Percentiles rank a stretch among this genome's conserved stretches.
phyloP scores from a whole-genome alignment of 805 yeast genomes.

The Candida vaughaniae region DNA sequence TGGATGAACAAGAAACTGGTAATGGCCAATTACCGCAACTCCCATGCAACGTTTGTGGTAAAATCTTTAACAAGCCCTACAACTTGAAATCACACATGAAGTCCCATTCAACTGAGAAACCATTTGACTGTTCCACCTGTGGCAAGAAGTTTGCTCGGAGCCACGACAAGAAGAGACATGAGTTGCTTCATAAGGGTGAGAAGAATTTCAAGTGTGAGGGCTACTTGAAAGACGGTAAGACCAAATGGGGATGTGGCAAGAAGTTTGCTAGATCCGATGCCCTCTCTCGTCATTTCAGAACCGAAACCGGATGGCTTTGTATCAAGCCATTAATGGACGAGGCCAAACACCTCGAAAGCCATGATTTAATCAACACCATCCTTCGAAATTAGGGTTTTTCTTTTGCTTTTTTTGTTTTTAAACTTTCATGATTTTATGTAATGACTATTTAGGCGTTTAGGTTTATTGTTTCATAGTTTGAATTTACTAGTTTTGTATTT shows the following conservation, averaged over 20 bases:
- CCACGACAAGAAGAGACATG: slow-evolving; percentile 77
- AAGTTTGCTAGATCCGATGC: slow-evolving; percentile 79
- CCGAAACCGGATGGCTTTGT: slow-evolving; percentile 73
- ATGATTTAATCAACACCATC: slow-evolving; percentile 11
- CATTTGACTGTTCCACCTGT: slow-evolving; percentile 64
- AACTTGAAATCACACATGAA: slow-evolving; percentile 51
- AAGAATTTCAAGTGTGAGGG: slow-evolving; percentile 72
- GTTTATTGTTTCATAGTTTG: too few species aligned
- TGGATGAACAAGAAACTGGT: not conserved
- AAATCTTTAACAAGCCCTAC: slow-evolving; percentile 48
- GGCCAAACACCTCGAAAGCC: slow-evolving; percentile 35
- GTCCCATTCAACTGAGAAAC: slow-evolving; percentile 64
- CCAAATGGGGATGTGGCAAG: slow-evolving; percentile 75
- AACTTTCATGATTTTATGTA: not conserved
- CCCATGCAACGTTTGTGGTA: slow-evolving; percentile 45
- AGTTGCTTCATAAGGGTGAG: slow-evolving; percentile 69
- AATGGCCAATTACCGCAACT: slow-evolving; percentile 7
- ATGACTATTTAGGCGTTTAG: too few species aligned
- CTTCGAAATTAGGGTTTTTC: slow-evolving; percentile 1
- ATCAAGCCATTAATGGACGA: slow-evolving; percentile 64
- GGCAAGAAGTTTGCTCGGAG: slow-evolving; percentile 70
- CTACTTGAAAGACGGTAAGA: slow-evolving; percentile 50
- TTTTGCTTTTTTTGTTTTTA: not conserved
- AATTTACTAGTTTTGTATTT: too few species aligned
- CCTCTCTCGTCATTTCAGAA: slow-evolving; percentile 68